Percentiles rank a stretch among this genome's conserved stretches.
These are phyloP conservation scores for Melampsora larici-populina DNA, from an alignment of 1,284 basidiomycete genomes.

Conservation along the genomic window DNA sequence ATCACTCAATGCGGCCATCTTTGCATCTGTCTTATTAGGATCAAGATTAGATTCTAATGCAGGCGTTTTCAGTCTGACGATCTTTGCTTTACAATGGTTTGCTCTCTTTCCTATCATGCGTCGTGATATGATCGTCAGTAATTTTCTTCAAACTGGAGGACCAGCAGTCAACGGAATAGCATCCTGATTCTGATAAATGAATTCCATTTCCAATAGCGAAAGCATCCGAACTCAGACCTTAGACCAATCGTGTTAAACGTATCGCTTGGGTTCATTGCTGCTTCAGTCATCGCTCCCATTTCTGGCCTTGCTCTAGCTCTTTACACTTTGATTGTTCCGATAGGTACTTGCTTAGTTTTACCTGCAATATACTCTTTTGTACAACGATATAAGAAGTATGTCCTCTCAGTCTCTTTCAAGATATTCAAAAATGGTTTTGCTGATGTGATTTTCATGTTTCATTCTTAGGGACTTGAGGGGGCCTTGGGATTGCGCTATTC, in stretches of 20 bases:
- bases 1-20: constrained; percentile 91
- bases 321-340: constrained; percentile 47
- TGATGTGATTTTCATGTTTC: neutral
- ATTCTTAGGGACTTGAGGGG: constrained; percentile 23
- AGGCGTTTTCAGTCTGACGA: constrained; percentile 82
- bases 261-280: constrained; percentile 60
- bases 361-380: constrained; percentile 63
- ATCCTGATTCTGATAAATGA: constrained; percentile 56
- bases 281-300: constrained; percentile 59
- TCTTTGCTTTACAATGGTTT: constrained; percentile 80
- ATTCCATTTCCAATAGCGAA: constrained; percentile 10
- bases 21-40: constrained; percentile 87
- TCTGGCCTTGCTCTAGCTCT: constrained; percentile 61
- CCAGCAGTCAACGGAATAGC: neutral
- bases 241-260: constrained; percentile 46
- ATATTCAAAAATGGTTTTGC: neutral
- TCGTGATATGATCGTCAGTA: constrained; percentile 68
- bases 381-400: constrained; percentile 75
- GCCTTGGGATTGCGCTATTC: constrained; percentile 40
- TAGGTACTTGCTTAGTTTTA: constrained; percentile 59
- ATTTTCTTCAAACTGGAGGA: constrained; percentile 44
- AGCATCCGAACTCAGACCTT: constrained; percentile 23
- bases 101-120: constrained; percentile 79
- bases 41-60: constrained; percentile 78
- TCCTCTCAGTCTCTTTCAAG: constrained; percentile 42